Evolutionary conservation across 257 asterid species (phyloP).

Genomic region (Nicotiana attenuata): DNA sequence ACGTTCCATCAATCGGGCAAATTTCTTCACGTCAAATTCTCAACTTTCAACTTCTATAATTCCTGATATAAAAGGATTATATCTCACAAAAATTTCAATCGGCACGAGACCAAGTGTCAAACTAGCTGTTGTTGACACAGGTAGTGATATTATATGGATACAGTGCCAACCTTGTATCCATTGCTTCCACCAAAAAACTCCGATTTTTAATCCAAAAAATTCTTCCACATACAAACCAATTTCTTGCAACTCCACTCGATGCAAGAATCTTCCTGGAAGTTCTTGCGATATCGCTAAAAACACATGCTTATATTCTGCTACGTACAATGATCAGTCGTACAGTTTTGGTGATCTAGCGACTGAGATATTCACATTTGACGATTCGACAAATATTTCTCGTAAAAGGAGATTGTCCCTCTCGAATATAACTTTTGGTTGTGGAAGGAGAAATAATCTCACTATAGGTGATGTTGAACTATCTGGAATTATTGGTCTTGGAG

Average conservation of each 20-base stretch:
- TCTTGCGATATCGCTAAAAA: not conserved
- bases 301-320: conserved; percentile 21
- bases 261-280: conserved; percentile 13
- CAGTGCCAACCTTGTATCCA: conserved; percentile 13
- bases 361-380: conserved; percentile 44
- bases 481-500: conserved; percentile 69
- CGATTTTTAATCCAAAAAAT: conserved; percentile 29
- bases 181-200: conserved; percentile 3
- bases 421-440: conserved; percentile 48
- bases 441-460: conserved; percentile 27
- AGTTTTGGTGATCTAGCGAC: conserved; percentile 41
- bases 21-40: not conserved
- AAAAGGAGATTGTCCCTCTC: conserved; percentile 11
- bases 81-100: conserved; percentile 6
- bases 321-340: conserved; percentile 35
- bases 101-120: not conserved
- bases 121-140: conserved; percentile 11
- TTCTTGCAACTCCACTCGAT: conserved; percentile 34
- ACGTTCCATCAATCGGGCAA: conserved; percentile 3
- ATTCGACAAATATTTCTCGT: conserved; percentile 6
- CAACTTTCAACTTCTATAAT: not conserved
- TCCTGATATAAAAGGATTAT: conserved; percentile 5
- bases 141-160: conserved; percentile 16
- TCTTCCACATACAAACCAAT: conserved; percentile 42
- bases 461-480: conserved; percentile 22